These are phyloP conservation scores for Aspergillus sp. DNA, from an alignment of 2,329 filamentous ascomycete species.

Conservation along the genomic window DNA sequence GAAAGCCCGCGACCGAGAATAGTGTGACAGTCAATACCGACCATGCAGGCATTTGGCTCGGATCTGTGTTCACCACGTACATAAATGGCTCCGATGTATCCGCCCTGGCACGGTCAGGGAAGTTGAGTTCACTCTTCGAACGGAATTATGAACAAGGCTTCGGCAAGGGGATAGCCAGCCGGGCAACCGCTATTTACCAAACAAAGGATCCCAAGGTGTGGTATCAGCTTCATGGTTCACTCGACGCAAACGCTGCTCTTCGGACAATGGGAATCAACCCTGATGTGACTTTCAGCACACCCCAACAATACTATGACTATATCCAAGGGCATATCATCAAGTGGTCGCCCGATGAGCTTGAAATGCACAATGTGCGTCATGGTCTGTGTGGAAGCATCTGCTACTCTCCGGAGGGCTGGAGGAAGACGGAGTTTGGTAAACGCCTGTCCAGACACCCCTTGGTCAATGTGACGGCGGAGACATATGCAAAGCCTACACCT, in stretches of 20 bases:
- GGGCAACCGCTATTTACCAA: conserved; percentile 51
- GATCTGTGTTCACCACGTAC: conserved; percentile 40
- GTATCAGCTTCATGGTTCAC: conserved; percentile 56
- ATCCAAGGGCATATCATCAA: conserved; percentile 32
- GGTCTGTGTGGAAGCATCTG: conserved; percentile 50
- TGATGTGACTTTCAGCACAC: conserved; percentile 13
- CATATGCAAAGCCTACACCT: conserved; percentile 38
- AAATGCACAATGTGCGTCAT: conserved; percentile 44
- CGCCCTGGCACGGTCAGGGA: conserved; percentile 30
- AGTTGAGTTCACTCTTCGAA: conserved; percentile 30
- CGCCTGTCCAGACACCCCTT: conserved; percentile 45
- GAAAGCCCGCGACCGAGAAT: conserved; percentile 10
- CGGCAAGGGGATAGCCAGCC: conserved; percentile 37
- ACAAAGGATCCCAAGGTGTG: conserved; percentile 50
- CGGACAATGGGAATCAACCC: conserved; percentile 50
- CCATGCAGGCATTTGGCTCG: conserved; percentile 50
- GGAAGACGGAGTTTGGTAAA: conserved; percentile 48
- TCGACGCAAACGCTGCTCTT: conserved; percentile 48
- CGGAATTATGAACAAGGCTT: conserved; percentile 46
- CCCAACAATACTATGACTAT: conserved; percentile 24
- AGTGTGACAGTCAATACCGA: conserved; percentile 50
- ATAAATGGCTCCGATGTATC: conserved; percentile 42
- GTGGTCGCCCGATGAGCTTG: conserved; percentile 46
- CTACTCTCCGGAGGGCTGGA: conserved; percentile 49
- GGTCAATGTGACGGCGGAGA: conserved; percentile 42